Evolutionary conservation across 176 grass and related monocot species (phyloP).

Genomic region (Cymbopogon citratus): DNA sequence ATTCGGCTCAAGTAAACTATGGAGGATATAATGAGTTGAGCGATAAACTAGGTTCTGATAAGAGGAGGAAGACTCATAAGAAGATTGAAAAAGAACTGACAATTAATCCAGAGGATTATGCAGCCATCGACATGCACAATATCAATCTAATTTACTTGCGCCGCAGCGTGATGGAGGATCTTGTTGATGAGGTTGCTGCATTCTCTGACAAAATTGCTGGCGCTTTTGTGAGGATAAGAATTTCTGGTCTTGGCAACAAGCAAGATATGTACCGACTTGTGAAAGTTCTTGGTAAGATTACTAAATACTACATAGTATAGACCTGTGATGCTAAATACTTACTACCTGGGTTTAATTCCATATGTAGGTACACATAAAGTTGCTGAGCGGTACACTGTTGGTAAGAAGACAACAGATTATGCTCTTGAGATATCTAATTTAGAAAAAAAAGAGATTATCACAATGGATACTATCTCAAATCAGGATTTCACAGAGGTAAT

Average conservation of each 20-base stretch:
- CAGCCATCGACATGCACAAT: conserved; percentile 93
- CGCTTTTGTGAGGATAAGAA: conserved; percentile 92
- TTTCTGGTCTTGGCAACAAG: conserved; percentile 69
- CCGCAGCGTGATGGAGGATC: conserved; percentile 72
- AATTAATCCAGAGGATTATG: conserved; percentile 74
- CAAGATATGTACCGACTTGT: conserved; percentile 98
- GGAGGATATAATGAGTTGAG: conserved; percentile 41
- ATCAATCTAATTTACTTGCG: conserved; percentile 90
- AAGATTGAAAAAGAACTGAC: conserved; percentile 48
- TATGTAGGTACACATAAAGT: conserved; percentile 77
- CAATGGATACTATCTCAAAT: conserved; percentile 93
- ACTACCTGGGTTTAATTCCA: conserved; percentile 30
- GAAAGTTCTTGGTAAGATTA: conserved; percentile 81
- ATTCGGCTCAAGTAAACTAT: conserved; percentile 54
- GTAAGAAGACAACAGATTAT: conserved; percentile 87
- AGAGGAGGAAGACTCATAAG: conserved; percentile 60
- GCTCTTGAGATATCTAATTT: conserved; percentile 96
- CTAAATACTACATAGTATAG: not conserved
- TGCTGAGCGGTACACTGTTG: conserved; percentile 70
- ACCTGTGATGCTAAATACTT: conserved; percentile 19
- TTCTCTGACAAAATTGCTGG: conserved; percentile 80
- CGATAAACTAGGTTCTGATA: conserved; percentile 37
- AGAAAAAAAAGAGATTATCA: conserved; percentile 80
- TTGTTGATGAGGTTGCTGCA: conserved; percentile 63
- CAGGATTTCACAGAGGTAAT: conserved; percentile 94